Base-by-base conservation (phyloP, 805 yeast species). In the Yamadazyma scolyti region DNA sequence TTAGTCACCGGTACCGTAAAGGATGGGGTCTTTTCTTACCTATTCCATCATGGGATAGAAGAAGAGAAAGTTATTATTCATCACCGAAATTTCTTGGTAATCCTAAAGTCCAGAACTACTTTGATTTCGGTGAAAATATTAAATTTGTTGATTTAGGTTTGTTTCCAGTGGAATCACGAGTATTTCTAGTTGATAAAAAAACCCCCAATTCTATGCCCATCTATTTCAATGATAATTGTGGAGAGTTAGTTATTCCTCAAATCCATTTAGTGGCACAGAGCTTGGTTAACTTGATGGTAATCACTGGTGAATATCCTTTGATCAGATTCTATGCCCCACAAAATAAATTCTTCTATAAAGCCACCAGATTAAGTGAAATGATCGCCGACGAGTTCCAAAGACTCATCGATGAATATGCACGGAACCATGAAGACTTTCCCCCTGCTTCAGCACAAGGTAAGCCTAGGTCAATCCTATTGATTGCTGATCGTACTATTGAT, bases 231-330 rank as follows among this genome's bases (percentile, higher is more conserved):
- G 64, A 63, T 17, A 65, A 71, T 31, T 86, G 93, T 46, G 52
- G 60, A 21, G 82, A 77, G 34, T 59, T 81, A 27, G 80, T 83
- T 20, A 65, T 72, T 13, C 66, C 63, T 19, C 81, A 82, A 35
- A 65, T 86, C 10, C 61, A 68, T 12, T 57, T 56, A 30, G 75
- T 83, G 0, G 86, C 90, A 1, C 61, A 73, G 23, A 55, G 86
- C 14, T 63, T 93, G 43, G 76, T 87, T 18, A 76, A 80, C 42
- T 46, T 86, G 15, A 84, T 95, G 65, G 74, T 83, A 6, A 50
- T 82, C 7, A 77, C 93, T 1, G 94, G 94, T 9, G 97, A 89
- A 49, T 85, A 82, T 45, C 98, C 98, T 2, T 73, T 82, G 25
- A 75, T 93, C 13, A 68, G 98, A 43, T 85, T 76, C 57, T 80